A percentile compares a stretch with the other conserved stretches of the same genome.
Evolutionary conservation across 805 yeast species (phyloP).

Genomic region (Maudiozyma saulgeensis): DNA sequence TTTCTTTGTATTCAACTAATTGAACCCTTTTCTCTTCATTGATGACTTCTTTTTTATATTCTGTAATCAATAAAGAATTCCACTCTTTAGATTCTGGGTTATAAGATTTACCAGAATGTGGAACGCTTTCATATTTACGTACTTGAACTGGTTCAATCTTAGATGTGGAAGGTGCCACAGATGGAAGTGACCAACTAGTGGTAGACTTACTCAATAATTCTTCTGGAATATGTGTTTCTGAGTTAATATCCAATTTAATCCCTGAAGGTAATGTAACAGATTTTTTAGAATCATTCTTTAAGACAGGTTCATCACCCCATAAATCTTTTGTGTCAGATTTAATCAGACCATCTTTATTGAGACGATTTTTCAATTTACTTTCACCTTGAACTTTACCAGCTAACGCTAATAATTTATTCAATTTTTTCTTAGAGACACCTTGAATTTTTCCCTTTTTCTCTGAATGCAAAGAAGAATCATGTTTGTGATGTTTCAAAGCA

Average conservation of each 20-base stretch:
- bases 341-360: constrained; percentile 52
- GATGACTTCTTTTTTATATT: constrained; percentile 54
- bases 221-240: constrained; percentile 30
- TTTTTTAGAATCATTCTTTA: constrained; percentile 4
- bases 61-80: constrained; percentile 61
- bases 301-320: constrained; percentile 44
- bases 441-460: constrained; percentile 36
- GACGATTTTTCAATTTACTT: constrained; percentile 39
- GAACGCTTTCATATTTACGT: constrained; percentile 40
- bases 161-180: constrained; percentile 46
- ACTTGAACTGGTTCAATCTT: constrained; percentile 44
- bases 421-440: constrained; percentile 56
- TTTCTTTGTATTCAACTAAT: constrained; percentile 52
- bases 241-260: constrained; percentile 16
- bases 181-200: constrained; percentile 43
- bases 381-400: constrained; percentile 66
- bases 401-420: constrained; percentile 56
- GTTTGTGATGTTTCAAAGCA: constrained; percentile 37
- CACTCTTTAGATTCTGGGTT: constrained; percentile 83
- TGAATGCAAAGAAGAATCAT: constrained; percentile 24
- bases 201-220: constrained; percentile 33
- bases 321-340: constrained; percentile 48
- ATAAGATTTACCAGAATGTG: constrained; percentile 81
- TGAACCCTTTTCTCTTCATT: constrained; percentile 55
- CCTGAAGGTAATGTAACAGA: constrained; percentile 23